Evolutionary conservation across 23 red algal genomes (phyloP).

Genomic region (Gracilaria caudata): DNA sequence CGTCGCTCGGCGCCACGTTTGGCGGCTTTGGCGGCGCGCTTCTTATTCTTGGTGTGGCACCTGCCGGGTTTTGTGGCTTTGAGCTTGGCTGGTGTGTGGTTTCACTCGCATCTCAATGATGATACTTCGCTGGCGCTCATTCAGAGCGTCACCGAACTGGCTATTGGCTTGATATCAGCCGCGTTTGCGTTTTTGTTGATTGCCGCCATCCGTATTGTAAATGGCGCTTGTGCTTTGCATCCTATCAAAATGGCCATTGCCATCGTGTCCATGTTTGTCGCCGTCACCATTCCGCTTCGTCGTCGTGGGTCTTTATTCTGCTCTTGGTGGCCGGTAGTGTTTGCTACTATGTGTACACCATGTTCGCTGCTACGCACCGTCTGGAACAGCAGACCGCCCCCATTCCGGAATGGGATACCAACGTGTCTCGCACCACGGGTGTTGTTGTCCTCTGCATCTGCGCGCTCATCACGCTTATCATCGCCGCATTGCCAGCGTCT

Average conservation of each 20-base stretch:
- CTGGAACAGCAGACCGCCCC: neutral
- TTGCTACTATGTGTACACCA: slow-evolving; percentile 11
- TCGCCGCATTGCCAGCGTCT: slow-evolving; percentile 18
- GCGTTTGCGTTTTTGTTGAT: slow-evolving; percentile 72
- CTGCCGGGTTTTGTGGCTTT: slow-evolving; percentile 61
- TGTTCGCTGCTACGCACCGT: neutral
- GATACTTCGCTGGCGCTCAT: slow-evolving; percentile 3
- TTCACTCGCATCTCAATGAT: slow-evolving; percentile 43
- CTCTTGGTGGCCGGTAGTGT: slow-evolving; percentile 43
- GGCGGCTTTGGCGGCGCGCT: slow-evolving; percentile 61
- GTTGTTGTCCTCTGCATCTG: slow-evolving; percentile 39
- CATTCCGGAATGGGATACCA: slow-evolving; percentile 31
- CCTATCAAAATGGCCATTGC: slow-evolving; percentile 42
- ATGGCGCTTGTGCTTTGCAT: neutral
- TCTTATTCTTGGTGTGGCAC: slow-evolving; percentile 65
- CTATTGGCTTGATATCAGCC: slow-evolving; percentile 63
- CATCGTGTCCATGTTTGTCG: slow-evolving; percentile 44
- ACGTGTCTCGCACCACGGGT: slow-evolving; percentile 40
- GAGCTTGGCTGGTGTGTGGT: slow-evolving; percentile 44
- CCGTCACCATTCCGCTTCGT: slow-evolving; percentile 38
- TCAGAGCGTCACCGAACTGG: slow-evolving; percentile 26
- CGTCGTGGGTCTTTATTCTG: slow-evolving; percentile 59
- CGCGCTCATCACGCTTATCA: slow-evolving; percentile 21
- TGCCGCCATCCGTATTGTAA: slow-evolving; percentile 53
- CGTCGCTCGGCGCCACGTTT: slow-evolving; percentile 56